Base-by-base conservation (phyloP, 805 yeast species). In the Debaryomyces tyrocola region DNA sequence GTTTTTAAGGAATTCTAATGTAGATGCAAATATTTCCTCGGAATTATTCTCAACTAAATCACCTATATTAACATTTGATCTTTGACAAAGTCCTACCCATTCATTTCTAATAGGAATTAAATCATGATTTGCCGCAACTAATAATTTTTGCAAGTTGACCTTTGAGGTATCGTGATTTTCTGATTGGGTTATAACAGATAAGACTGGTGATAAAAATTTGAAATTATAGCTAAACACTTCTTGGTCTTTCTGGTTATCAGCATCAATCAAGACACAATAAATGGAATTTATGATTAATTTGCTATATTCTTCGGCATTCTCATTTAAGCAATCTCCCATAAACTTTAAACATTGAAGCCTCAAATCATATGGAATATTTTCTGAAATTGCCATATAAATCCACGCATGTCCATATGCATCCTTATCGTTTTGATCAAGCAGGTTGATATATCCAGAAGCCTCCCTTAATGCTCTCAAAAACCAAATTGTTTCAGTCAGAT, bases 41-140 rank as follows among this genome's bases (percentile, higher is more conserved):
- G 62, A 58, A 15, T 63, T 50, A 2, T 58, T 46, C 21, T 45
- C 45, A 14, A 85, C 78, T 28, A 89, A 60, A 1, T 55, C 52
- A 12, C 86, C 86, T 2, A 96, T 88, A 59, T 91, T 95, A 29
- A 68, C 46, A 7, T 45, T 47, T 6, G 86, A 77, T 39, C 79
- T 70, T 55, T 84, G 79, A 33, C 83, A 83, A 36, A 90, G 64
- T 0, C 87, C 87, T 29, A 90, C 85, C 98, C 98, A 92, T 1
- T 85, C 84, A 49, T 78, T 64, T 67, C 60, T 72, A 67, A 51
- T 63, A 47, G 38, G 64, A 52, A 68, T 51, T 5, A 41, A 43
- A 8, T 52, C 33, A 44, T 63, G 63, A 52, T 67, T 65, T 2
- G 75, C 63, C 5, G 62, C 53, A 8, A 66, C 54, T 31, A 68